phyloP scores from a whole-genome alignment of 2,329 filamentous ascomycete species.

The Arthroderma sp. region DNA sequence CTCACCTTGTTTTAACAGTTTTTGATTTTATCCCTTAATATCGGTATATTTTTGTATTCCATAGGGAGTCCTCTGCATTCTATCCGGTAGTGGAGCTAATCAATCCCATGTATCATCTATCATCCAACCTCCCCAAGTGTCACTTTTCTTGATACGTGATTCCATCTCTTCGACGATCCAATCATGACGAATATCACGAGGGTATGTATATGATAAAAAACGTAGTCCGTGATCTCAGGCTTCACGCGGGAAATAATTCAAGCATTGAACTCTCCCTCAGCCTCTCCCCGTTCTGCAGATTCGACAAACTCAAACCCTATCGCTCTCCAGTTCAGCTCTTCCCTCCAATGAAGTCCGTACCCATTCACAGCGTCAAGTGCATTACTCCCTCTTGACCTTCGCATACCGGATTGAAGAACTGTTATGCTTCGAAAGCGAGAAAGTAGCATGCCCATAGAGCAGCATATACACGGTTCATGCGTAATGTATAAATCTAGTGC shows the following conservation, averaged over 20 bases:
- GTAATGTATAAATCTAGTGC: constrained; percentile 88
- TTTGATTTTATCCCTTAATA: not conserved
- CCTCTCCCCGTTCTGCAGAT: not conserved
- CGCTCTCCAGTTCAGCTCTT: constrained; percentile 42
- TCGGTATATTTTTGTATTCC: not conserved
- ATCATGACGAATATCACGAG: not conserved
- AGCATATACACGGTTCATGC: constrained; percentile 93
- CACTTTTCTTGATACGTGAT: not conserved
- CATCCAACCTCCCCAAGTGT: not conserved
- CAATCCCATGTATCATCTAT: not conserved
- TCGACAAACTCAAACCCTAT: constrained; percentile 37
- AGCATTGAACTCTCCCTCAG: constrained; percentile 8
- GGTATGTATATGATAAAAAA: not conserved
- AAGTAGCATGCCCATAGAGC: constrained; percentile 90
- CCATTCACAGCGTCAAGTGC: constrained; percentile 23
- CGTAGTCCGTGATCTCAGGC: too few relatives aligned
- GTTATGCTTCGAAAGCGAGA: constrained; percentile 80
- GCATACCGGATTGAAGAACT: constrained; percentile 48
- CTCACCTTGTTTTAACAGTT: not conserved
- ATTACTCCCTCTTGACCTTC: constrained; percentile 45
- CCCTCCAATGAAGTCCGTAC: constrained; percentile 54
- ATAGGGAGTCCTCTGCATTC: not conserved
- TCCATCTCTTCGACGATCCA: not conserved
- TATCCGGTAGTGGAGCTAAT: not conserved
- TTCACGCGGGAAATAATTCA: not conserved